Evolutionary conservation across 108 stramenopile genomes (phyloP), one percentile per base, ranked within the genome.

Genomic region (Chaetoceros tenuissimus): DNA sequence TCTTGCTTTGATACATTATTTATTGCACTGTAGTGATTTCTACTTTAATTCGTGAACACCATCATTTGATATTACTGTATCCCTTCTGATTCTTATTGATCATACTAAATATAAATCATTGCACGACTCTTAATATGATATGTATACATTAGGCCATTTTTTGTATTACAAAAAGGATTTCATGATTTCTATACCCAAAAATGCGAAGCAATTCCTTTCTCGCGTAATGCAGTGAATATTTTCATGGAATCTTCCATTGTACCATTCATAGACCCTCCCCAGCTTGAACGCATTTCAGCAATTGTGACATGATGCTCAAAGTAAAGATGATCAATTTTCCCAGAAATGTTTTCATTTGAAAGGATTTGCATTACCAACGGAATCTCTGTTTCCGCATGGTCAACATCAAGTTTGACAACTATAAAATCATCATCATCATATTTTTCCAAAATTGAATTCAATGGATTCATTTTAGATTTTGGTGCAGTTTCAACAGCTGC

Each of bases 261-360:
- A 3, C 76, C 78, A 2, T 72, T 26, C 69, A 72, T 69, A 0
- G 55, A 20, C 0, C 2, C 18, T 29, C 46, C 34, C 84, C 80
- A 85, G 18, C 10, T 20, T 5, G 8, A 3, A 2, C 47, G 26
- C 21, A 85, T 34, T 51, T 77, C 77, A 19, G 23, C 28, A 53
- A 76, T 54, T 40, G 66, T 45, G 0, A 75, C 77, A 63, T 82
- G 85, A 50, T 86, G 74, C 45, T 86, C 85, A 62, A 86, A 82
- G 30, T 86, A 86, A 67, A 86, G 82, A 18, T 78, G 77, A 71
- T 86, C 85, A 19, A 86, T 59, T n/a, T n/a, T n/a, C n/a, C n/a
- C n/a, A n/a, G n/a, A n/a, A n/a, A n/a, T n/a, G 7, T 34, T 55
- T 17, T 28, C 46, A 19, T 59, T 28, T 26, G 34, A 17, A 10